Conservation (phyloP, 768 basidiomycete species). For the Suillus alpinus region DNA sequence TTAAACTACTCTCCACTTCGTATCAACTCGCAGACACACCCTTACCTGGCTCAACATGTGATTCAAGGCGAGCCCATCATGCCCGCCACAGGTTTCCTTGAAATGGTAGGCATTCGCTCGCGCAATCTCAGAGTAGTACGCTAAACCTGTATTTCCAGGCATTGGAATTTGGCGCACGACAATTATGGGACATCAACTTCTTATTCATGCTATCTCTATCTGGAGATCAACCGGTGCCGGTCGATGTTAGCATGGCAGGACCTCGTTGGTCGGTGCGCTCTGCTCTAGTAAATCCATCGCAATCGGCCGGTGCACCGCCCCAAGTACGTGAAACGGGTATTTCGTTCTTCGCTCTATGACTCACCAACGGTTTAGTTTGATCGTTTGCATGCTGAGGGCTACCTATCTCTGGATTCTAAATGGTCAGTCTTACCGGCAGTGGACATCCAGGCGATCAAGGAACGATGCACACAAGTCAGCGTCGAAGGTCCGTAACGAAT, state of each 20-base stretch:
- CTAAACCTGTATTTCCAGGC: too few relatives aligned
- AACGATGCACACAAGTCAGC: not conserved
- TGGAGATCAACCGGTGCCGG: not conserved
- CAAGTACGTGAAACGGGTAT: not conserved
- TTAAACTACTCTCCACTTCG: constrained; percentile 34
- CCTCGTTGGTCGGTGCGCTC: not conserved
- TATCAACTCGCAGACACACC: constrained; percentile 36
- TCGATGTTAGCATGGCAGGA: not conserved
- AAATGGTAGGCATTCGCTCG: constrained; percentile 29
- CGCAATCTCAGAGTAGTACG: too few relatives aligned
- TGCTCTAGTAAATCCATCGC: not conserved
- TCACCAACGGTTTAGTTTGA: not conserved
- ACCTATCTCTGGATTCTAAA: not conserved
- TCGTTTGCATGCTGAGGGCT: constrained; percentile 1
- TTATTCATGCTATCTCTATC: not conserved
- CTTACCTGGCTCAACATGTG: constrained; percentile 41
- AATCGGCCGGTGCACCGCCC: not conserved
- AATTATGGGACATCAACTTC: constrained; percentile 1
- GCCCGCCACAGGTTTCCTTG: constrained; percentile 43
- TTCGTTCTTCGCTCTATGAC: not conserved
- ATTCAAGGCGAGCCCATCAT: constrained; percentile 44
- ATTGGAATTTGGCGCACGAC: constrained; percentile 1
- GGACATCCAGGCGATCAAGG: not conserved
- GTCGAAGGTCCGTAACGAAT: not conserved
- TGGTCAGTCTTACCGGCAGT: not conserved